Percentiles rank a stretch among this genome's conserved stretches.
Conservation (phyloP, 345 rosid genomes). For the Murraya paniculata region DNA sequence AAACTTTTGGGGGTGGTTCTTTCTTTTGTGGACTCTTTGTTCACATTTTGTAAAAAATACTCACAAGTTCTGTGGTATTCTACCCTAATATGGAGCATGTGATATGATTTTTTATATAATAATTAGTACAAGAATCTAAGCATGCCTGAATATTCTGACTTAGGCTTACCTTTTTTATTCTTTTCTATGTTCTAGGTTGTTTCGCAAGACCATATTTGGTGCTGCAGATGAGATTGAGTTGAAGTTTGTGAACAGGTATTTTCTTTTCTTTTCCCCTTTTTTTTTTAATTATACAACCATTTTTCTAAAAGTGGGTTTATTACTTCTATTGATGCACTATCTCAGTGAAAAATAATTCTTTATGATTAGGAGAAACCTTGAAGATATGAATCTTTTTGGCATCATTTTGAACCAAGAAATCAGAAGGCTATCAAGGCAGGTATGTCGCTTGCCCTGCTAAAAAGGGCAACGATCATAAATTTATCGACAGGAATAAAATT, state of each 20-base stretch:
- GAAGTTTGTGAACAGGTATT: constrained; percentile 91
- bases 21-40: too few species aligned
- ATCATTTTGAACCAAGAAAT: constrained; percentile 96
- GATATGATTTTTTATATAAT: neutral
- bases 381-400: constrained; percentile 80
- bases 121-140: neutral
- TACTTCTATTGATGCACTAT: constrained; percentile 6
- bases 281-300: neutral
- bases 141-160: constrained; percentile 9
- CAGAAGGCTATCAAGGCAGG: constrained; percentile 85
- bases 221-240: constrained; percentile 95
- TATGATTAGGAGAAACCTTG: constrained; percentile 70
- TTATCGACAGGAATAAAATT: neutral
- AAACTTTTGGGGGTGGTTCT: too few species aligned
- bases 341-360: constrained; percentile 14
- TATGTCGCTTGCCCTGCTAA: constrained; percentile 13
- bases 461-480: neutral
- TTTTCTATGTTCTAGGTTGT: constrained; percentile 50
- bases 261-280: neutral
- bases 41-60: neutral
- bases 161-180: neutral
- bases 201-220: constrained; percentile 92
- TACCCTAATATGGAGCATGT: neutral
- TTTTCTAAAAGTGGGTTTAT: neutral
- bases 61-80: neutral